Evolutionary conservation across 2,329 filamentous ascomycete genomes (phyloP).

Genomic region (Penicillium sp.): DNA sequence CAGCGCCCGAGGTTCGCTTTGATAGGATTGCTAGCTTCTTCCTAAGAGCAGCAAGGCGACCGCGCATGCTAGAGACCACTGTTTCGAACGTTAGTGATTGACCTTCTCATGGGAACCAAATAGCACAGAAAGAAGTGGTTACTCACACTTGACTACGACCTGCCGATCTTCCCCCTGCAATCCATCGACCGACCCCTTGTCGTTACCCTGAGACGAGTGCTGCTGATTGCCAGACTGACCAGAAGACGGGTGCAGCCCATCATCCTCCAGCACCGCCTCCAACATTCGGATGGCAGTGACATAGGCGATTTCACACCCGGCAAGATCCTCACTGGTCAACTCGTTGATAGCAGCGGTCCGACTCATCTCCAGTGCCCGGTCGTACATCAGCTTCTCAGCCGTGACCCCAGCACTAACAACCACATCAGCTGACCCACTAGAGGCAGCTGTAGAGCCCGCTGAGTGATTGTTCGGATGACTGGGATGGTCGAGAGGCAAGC

Average conservation of each 20-base stretch:
- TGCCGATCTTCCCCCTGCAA: conserved; percentile 51
- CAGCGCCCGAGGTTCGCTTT: conserved; percentile 45
- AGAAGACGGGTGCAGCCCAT: conserved; percentile 53
- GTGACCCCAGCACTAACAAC: conserved; percentile 85
- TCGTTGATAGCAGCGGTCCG: conserved; percentile 92
- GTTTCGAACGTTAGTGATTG: conserved; percentile 25
- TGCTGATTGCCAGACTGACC: conserved; percentile 22
- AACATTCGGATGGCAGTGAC: conserved; percentile 91
- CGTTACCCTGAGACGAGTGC: conserved; percentile 32
- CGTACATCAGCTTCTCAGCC: conserved; percentile 97
- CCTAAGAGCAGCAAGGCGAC: conserved; percentile 48
- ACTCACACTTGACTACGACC: conserved; percentile 54
- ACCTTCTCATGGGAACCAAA: neutral
- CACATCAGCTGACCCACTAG: conserved; percentile 72
- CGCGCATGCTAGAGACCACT: conserved; percentile 54
- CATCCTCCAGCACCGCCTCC: conserved; percentile 87
- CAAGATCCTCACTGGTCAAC: conserved; percentile 84
- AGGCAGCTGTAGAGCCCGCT: conserved; percentile 57
- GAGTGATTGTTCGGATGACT: conserved; percentile 80
- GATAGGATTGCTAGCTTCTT: conserved; percentile 53
- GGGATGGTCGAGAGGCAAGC: conserved; percentile 80
- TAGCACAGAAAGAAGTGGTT: neutral
- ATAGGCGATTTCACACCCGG: conserved; percentile 89
- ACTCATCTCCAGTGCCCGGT: conserved; percentile 96
- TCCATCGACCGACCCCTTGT: conserved; percentile 44